These are phyloP conservation scores for Coemansia sp. DNA, from an alignment of 192 early-diverging fungal species.

Conservation along the genomic window DNA sequence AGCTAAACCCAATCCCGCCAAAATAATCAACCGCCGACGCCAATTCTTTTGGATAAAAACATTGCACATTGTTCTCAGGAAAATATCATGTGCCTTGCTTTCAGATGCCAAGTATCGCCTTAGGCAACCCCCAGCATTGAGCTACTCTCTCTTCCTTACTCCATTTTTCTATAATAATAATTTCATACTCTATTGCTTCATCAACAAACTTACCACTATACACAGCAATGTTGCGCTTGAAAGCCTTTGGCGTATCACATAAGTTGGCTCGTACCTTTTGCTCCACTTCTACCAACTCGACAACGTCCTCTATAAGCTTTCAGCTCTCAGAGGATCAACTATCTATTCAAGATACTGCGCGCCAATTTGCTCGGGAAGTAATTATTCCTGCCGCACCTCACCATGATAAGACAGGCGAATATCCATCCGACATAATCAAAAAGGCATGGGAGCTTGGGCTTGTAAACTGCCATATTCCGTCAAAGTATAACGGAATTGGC, in stretches of 20 bases:
- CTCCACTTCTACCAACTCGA: conserved; percentile 11
- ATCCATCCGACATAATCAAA: conserved; percentile 79
- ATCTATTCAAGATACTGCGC: conserved; percentile 84
- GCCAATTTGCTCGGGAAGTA: conserved; percentile 85
- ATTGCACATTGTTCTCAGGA: neutral
- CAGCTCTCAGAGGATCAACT: conserved; percentile 79
- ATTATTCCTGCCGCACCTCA: conserved; percentile 90
- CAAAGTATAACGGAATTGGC: conserved; percentile 82
- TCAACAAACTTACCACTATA: neutral
- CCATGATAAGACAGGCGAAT: conserved; percentile 92
- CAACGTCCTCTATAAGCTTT: conserved; percentile 54
- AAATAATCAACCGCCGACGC: too few species aligned
- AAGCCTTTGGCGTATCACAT: conserved; percentile 20
- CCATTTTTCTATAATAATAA: neutral
- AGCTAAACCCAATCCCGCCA: too few species aligned
- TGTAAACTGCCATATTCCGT: conserved; percentile 87
- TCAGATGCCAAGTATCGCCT: neutral
- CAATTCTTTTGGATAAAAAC: too few species aligned
- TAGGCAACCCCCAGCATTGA: too few species aligned
- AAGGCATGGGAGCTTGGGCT: conserved; percentile 93
- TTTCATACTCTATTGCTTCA: neutral
- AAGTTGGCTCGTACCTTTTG: conserved; percentile 39
- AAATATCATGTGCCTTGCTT: neutral
- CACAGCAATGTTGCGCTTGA: conserved; percentile 38
- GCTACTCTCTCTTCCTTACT: neutral